phyloP scores from a whole-genome alignment of 352 stramenopile genomes.

The Blastocystis sp. region DNA sequence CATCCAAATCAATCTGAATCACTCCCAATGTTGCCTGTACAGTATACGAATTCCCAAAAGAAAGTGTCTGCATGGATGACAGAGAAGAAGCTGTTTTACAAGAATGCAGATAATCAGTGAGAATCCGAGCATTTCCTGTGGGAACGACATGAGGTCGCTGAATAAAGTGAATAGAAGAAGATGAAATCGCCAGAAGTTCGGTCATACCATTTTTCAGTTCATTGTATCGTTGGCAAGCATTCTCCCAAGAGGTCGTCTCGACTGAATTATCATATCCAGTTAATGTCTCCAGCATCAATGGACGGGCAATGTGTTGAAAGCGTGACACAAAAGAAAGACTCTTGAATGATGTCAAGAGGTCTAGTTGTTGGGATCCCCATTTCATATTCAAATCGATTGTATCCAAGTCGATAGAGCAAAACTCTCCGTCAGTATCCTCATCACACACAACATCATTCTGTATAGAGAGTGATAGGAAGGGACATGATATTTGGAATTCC shows the following conservation, averaged over 20 bases:
- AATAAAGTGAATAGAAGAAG: neutral
- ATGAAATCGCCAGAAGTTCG: slow-evolving; percentile 19
- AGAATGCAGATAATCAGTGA: neutral
- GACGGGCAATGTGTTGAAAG: neutral
- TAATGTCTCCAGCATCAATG: neutral
- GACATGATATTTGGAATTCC: no score
- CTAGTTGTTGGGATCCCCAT: slow-evolving; percentile 5
- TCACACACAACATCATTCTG: no score
- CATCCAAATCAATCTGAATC: neutral
- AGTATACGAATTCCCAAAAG: neutral
- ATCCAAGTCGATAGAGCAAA: no score
- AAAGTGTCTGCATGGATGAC: neutral
- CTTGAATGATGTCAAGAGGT: neutral
- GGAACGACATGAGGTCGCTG: neutral
- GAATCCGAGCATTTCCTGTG: neutral
- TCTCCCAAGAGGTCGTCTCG: neutral
- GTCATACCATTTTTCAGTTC: neutral
- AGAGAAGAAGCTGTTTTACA: neutral
- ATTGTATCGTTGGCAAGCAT: neutral
- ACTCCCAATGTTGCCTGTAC: neutral
- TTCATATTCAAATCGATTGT: no score
- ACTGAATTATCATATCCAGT: neutral
- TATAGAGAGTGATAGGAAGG: no score
- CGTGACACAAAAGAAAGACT: neutral
- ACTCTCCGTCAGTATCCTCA: no score